phyloP scores from a whole-genome alignment of 306 rosid species.

The Prunus mira region DNA sequence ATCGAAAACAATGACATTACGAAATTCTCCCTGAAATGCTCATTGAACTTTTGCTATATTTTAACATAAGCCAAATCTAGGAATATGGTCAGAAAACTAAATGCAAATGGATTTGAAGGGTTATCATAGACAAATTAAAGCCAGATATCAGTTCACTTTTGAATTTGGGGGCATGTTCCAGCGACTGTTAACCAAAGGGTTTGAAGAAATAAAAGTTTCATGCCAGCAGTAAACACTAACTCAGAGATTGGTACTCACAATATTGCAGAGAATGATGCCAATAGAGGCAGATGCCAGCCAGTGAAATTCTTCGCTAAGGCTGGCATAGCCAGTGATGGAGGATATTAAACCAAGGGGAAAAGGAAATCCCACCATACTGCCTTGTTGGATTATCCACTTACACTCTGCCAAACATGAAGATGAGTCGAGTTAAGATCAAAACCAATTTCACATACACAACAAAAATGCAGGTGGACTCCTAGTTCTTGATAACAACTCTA shows the following conservation, averaged over 20 bases:
- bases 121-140: not conserved
- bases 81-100: not conserved
- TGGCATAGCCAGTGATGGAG: constrained; percentile 32
- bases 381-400: not conserved
- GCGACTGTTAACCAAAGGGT: not conserved
- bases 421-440: not conserved
- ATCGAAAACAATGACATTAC: not conserved
- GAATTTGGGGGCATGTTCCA: not conserved
- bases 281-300: constrained; percentile 53
- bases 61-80: not conserved
- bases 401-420: constrained; percentile 7
- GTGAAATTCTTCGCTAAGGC: constrained; percentile 50
- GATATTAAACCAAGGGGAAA: constrained; percentile 30
- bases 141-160: not conserved
- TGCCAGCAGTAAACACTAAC: not conserved
- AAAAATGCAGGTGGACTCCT: not conserved
- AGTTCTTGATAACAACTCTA: not conserved
- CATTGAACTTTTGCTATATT: not conserved
- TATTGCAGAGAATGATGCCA: constrained; percentile 59
- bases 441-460: not conserved
- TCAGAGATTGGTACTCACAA: constrained; percentile 52
- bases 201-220: not conserved
- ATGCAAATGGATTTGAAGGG: not conserved
- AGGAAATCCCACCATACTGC: constrained; percentile 42
- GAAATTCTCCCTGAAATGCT: not conserved